A percentile compares a stretch with the other conserved stretches of the same genome.
Conservation (phyloP, 345 rosid genomes). For the Dimocarpus longan region DNA sequence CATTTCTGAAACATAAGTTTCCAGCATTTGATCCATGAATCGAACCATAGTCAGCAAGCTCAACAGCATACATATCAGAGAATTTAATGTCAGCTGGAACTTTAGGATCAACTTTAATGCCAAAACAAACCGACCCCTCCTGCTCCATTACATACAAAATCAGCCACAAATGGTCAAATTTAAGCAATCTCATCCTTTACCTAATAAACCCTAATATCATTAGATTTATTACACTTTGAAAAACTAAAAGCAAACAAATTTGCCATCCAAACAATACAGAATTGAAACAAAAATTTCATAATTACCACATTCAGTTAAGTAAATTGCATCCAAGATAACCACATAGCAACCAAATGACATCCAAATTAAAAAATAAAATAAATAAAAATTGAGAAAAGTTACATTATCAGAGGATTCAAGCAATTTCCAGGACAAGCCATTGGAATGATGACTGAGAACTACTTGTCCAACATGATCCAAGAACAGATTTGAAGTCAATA, state of each 20-base stretch:
- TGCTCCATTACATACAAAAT: slow-evolving; percentile 33
- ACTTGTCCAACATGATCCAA: slow-evolving; percentile 78
- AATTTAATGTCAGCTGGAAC: slow-evolving; percentile 44
- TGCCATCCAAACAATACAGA: neutral
- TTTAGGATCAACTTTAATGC: slow-evolving; percentile 43
- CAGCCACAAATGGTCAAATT: slow-evolving; percentile 17
- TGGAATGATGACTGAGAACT: slow-evolving; percentile 47
- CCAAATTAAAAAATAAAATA: too few species aligned
- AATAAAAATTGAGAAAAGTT: slow-evolving; percentile 21
- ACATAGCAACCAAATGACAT: neutral
- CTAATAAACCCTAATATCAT: slow-evolving; percentile 1
- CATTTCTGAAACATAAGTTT: slow-evolving; percentile 40
- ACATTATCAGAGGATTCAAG: slow-evolving; percentile 52
- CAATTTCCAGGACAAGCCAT: slow-evolving; percentile 80
- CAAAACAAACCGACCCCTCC: slow-evolving; percentile 57
- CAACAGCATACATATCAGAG: slow-evolving; percentile 74
- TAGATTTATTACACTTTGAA: too few species aligned
- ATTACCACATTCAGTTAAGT: neutral
- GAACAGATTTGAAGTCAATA: slow-evolving; percentile 43
- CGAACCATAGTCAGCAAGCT: slow-evolving; percentile 44
- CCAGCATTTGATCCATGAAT: slow-evolving; percentile 47
- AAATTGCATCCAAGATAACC: neutral
- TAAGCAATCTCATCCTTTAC: neutral
- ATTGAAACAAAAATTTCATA: neutral
- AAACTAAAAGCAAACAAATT: neutral